Conservation (phyloP, 106 monocot genomes). For the Phalaenopsis aphrodite region DNA sequence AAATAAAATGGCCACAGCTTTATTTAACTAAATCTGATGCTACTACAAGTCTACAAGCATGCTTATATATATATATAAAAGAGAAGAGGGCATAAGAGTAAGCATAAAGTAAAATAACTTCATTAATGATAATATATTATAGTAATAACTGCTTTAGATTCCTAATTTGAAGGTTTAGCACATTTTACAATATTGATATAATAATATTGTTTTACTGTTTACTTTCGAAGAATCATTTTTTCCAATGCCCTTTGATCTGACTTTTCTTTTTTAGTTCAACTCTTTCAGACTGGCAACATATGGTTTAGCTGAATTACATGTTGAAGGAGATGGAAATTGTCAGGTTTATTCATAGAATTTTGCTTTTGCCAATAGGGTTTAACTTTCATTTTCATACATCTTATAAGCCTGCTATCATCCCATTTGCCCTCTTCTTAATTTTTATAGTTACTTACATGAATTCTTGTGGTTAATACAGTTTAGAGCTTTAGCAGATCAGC, state of each 20-base stretch:
- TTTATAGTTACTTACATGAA: constrained; percentile 1
- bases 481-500: constrained; percentile 93
- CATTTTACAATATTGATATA: neutral
- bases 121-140: too few species aligned
- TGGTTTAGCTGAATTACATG: constrained; percentile 84
- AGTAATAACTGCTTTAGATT: too few species aligned
- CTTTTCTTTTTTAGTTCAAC: neutral
- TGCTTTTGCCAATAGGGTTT: neutral
- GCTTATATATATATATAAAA: too few species aligned
- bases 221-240: neutral
- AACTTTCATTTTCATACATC: neutral
- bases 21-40: too few species aligned
- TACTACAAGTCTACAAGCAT: too few species aligned
- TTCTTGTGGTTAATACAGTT: constrained; percentile 35
- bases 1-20: too few species aligned
- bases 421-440: neutral
- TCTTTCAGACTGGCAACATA: constrained; percentile 49
- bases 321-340: constrained; percentile 96
- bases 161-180: too few species aligned
- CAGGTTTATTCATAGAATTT: constrained; percentile 47
- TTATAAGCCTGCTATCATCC: neutral
- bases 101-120: too few species aligned
- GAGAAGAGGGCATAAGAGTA: too few species aligned
- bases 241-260: neutral
- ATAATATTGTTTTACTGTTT: neutral